A percentile compares a stretch with the other conserved stretches of the same genome.
phyloP scores from a whole-genome alignment of 331 rosid genomes.

The Malus hybrid region DNA sequence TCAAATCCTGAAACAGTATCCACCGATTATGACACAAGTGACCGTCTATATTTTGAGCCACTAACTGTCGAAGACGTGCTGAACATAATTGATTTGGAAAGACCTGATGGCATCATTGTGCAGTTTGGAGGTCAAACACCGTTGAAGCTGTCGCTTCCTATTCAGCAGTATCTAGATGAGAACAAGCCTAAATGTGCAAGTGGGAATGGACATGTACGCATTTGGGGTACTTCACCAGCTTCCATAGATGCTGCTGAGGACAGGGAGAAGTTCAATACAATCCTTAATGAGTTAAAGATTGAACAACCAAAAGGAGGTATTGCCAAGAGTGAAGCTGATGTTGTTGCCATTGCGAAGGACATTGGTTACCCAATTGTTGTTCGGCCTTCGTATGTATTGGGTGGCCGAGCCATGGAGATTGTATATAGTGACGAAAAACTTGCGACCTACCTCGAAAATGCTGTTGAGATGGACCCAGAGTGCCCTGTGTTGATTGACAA shows the following conservation, averaged over 20 bases:
- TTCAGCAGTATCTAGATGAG: conserved; percentile 79
- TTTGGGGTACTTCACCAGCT: conserved; percentile 99
- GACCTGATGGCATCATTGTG: conserved; percentile 96
- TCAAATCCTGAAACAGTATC: conserved; percentile 98
- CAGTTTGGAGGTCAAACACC: conserved; percentile 99
- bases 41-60: conserved; percentile 91
- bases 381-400: conserved; percentile 93
- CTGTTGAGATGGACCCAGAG: conserved; percentile 95
- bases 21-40: conserved; percentile 97
- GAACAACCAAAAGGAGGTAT: conserved; percentile 98
- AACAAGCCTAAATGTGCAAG: conserved; percentile 60
- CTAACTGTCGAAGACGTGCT: conserved; percentile 81
- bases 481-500: conserved; percentile 88
- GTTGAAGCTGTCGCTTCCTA: conserved; percentile 76
- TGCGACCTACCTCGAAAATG: conserved; percentile 76
- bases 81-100: conserved; percentile 86
- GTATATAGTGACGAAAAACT: conserved; percentile 72
- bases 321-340: conserved; percentile 84
- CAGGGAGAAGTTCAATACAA: conserved; percentile 88
- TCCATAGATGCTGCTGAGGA: conserved; percentile 95
- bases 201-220: conserved; percentile 58
- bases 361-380: conserved; percentile 96
- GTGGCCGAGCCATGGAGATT: conserved; percentile 99
- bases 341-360: conserved; percentile 69
- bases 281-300: conserved; percentile 68